Conservation (phyloP, 2,329 filamentous ascomycete species). For the Epichloe sibirici region DNA sequence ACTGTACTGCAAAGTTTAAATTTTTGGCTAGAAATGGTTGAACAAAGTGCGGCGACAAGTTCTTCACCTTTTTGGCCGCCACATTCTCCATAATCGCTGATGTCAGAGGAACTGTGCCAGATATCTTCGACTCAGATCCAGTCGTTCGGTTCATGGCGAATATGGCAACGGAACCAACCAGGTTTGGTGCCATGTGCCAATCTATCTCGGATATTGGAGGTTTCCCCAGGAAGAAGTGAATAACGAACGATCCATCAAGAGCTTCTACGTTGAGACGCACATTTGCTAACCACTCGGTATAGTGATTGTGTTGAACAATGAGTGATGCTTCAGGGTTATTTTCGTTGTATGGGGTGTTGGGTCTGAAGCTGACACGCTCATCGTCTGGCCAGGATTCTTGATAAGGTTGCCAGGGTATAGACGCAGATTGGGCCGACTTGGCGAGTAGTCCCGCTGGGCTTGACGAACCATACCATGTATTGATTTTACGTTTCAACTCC, state of each 20-base stretch:
- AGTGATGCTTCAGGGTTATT: constrained; percentile 12
- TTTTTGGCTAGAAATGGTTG: constrained; percentile 28
- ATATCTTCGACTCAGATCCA: constrained; percentile 24
- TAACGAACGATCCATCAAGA: constrained; percentile 43
- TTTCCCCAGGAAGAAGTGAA: constrained; percentile 57
- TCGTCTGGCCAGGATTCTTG: background rate
- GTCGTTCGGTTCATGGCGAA: constrained; percentile 32
- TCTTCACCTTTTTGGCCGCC: constrained; percentile 20
- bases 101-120: constrained; percentile 41
- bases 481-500: constrained; percentile 35
- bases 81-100: constrained; percentile 33
- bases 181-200: constrained; percentile 42
- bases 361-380: constrained; percentile 3
- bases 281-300: constrained; percentile 58
- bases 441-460: constrained; percentile 15
- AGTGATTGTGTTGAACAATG: constrained; percentile 28
- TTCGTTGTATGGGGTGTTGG: constrained; percentile 17
- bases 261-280: constrained; percentile 49
- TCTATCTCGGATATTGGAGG: constrained; percentile 28
- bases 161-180: constrained; percentile 50
- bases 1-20: constrained; percentile 23
- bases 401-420: background rate
- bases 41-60: constrained; percentile 24
- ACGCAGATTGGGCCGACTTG: background rate
- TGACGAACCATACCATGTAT: constrained; percentile 29